Percentiles rank a stretch among this genome's conserved stretches.
Evolutionary conservation across 202 grass and related monocot species (phyloP).

Genomic region (Alloteropsis angusta): DNA sequence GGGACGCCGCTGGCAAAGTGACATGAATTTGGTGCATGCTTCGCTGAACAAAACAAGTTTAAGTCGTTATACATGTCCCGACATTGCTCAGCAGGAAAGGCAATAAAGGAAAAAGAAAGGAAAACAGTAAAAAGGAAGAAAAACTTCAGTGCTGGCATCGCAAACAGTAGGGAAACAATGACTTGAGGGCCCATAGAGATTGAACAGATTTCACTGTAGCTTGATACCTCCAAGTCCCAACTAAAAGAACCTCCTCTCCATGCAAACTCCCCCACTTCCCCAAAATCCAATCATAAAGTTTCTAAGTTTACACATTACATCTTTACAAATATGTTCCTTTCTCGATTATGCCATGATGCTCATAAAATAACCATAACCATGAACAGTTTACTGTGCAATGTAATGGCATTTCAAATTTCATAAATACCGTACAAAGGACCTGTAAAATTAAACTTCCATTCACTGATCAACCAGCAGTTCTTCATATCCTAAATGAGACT

Average conservation of each 20-base stretch:
- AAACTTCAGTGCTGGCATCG: constrained; percentile 14
- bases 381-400: neutral
- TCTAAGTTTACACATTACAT: constrained; percentile 8
- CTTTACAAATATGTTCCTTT: neutral
- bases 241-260: neutral
- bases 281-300: neutral
- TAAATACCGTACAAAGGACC: neutral
- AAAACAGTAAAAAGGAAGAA: neutral
- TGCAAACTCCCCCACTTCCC: constrained; percentile 15
- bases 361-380: neutral
- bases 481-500: constrained; percentile 23
- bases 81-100: constrained; percentile 15
- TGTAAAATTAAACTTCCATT: neutral
- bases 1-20: constrained; percentile 63
- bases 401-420: constrained; percentile 17
- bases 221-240: constrained; percentile 12
- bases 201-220: constrained; percentile 8
- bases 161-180: neutral
- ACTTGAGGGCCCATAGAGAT: neutral
- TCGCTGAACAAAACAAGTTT: constrained; percentile 54
- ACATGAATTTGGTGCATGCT: constrained; percentile 83
- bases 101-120: constrained; percentile 9
- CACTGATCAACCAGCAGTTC: neutral
- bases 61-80: constrained; percentile 25
- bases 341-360: neutral